Evolutionary conservation across 768 basidiomycete genomes (phyloP).

Genomic region (Russula virescens): DNA sequence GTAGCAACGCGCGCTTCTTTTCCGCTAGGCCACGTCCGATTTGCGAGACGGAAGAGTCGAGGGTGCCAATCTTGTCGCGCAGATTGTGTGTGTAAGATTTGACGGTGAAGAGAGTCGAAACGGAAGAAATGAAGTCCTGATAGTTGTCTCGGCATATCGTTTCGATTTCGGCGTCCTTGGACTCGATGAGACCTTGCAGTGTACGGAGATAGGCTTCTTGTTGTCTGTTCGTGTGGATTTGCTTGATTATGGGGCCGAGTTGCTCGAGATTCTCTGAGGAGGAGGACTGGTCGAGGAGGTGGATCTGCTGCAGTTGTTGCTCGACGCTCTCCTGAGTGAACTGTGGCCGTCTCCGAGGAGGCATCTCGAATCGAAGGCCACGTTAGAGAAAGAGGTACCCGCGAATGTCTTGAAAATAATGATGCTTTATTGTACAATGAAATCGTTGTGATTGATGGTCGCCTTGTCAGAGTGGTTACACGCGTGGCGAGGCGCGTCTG

Average conservation of each 20-base stretch:
- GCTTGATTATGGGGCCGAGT: conserved; percentile 90
- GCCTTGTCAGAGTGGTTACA: too few species aligned
- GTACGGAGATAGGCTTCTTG: conserved; percentile 87
- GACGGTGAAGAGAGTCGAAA: conserved; percentile 93
- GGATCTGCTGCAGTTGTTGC: conserved; percentile 87
- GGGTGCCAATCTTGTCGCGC: conserved; percentile 81
- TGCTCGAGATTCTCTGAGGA: conserved; percentile 94
- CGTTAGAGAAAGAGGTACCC: too few species aligned
- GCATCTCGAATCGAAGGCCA: conserved; percentile 40
- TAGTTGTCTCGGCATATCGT: conserved; percentile 94
- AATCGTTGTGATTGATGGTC: too few species aligned
- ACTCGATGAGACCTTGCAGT: conserved; percentile 80
- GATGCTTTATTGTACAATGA: too few species aligned
- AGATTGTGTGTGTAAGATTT: conserved; percentile 95
- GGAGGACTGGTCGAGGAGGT: conserved; percentile 80
- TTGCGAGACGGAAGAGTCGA: conserved; percentile 84
- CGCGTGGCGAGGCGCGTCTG: conserved; percentile 15
- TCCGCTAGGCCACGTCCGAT: conserved; percentile 84
- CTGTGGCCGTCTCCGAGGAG: conserved; percentile 61
- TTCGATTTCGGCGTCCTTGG: conserved; percentile 96
- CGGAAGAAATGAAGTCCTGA: conserved; percentile 95
- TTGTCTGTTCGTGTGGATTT: conserved; percentile 80
- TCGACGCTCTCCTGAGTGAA: conserved; percentile 84
- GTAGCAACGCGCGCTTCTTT: conserved; percentile 86
- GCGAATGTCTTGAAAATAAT: too few species aligned